These are phyloP conservation scores for Rhodomyrtus psidioides DNA, from an alignment of 441 rosid species.

Conservation along the genomic window DNA sequence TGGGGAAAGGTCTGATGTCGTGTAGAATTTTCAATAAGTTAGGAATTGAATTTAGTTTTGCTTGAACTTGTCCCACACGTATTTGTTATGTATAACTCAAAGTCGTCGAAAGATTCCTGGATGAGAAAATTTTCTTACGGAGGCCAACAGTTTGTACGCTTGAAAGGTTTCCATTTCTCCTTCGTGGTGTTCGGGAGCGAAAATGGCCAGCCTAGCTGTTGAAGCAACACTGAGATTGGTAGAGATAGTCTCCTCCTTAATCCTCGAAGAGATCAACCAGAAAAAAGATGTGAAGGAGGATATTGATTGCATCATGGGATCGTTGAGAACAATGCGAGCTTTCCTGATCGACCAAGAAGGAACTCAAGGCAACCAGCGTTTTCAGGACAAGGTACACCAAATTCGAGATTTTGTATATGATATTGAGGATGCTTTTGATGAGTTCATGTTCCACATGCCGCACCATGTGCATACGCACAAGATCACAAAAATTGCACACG, in stretches of 20 bases:
- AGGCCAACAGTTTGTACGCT: not conserved
- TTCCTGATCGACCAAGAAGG: constrained; percentile 9
- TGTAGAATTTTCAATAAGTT: not conserved
- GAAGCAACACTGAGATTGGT: not conserved
- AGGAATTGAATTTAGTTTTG: not conserved
- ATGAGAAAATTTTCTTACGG: not conserved
- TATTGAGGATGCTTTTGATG: constrained; percentile 12
- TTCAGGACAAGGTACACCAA: constrained; percentile 3
- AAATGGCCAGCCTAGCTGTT: constrained; percentile 1
- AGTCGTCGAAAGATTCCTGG: not conserved
- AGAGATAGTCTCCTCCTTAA: not conserved
- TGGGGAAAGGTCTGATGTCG: not conserved
- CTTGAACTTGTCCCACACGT: not conserved
- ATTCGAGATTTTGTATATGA: constrained; percentile 1
- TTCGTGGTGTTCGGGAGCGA: not conserved
- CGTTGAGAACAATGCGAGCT: not conserved
- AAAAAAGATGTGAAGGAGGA: not conserved
- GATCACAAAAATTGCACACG: not conserved
- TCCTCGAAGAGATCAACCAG: not conserved
- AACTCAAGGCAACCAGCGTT: not conserved
- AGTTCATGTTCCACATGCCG: constrained; percentile 1
- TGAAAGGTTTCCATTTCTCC: not conserved
- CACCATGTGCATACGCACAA: not conserved
- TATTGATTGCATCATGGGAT: not conserved
- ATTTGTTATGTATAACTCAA: not conserved